Evolutionary conservation across 306 rosid genomes (phyloP).

Genomic region (Lablab purpureus): DNA sequence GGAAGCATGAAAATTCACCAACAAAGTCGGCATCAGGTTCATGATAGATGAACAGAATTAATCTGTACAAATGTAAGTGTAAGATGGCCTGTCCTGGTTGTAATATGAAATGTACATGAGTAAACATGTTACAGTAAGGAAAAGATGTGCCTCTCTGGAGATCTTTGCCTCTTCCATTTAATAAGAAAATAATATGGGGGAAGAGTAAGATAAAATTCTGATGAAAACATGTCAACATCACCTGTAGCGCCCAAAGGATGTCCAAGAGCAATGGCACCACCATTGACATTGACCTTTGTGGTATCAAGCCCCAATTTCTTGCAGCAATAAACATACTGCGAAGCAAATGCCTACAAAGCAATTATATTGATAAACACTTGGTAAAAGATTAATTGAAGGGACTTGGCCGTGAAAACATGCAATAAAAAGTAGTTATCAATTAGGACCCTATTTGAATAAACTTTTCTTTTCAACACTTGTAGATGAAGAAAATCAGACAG

Average conservation of each 20-base stretch:
- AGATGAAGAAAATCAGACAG: neutral
- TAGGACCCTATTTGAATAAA: neutral
- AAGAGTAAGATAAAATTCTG: neutral
- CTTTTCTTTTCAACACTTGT: neutral
- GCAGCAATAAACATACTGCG: constrained; percentile 80
- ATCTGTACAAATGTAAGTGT: constrained; percentile 12
- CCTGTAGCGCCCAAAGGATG: constrained; percentile 98
- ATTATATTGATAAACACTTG: constrained; percentile 6
- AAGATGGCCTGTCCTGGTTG: constrained; percentile 7
- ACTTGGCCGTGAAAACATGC: constrained; percentile 9
- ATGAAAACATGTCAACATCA: constrained; percentile 38
- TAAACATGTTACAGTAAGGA: neutral
- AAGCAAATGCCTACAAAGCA: constrained; percentile 86
- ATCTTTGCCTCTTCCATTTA: constrained; percentile 3
- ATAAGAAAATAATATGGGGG: neutral
- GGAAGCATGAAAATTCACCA: constrained; percentile 12
- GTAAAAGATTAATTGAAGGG: neutral
- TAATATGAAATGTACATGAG: constrained; percentile 20
- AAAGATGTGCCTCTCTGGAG: constrained; percentile 11
- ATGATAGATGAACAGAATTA: neutral
- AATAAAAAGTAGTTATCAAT: neutral
- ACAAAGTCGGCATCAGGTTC: constrained; percentile 25
- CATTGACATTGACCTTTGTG: constrained; percentile 80
- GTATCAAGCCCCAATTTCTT: constrained; percentile 88
- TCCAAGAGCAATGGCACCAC: constrained; percentile 94